Evolutionary conservation across 176 grass and related monocot genomes (phyloP).

Genomic region (Alopecurus myosuroides): DNA sequence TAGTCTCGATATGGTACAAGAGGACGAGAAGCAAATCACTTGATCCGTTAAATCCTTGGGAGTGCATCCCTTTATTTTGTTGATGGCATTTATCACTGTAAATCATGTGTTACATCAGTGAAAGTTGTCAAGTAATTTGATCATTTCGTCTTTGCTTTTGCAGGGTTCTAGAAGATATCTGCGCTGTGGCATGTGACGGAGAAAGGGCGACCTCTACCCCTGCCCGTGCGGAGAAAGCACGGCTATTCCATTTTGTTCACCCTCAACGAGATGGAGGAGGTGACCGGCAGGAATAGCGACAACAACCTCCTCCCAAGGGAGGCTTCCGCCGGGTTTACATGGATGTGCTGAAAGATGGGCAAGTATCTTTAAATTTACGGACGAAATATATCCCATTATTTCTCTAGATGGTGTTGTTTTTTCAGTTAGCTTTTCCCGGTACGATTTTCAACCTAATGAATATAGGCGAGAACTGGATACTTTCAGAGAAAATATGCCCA

Average conservation of each 20-base stretch:
- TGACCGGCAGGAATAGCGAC: constrained; percentile 61
- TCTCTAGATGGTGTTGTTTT: not conserved
- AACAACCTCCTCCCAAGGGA: constrained; percentile 77
- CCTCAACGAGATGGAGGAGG: constrained; percentile 95
- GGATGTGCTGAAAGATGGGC: constrained; percentile 69
- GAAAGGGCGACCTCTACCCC: constrained; percentile 4
- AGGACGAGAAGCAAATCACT: constrained; percentile 80
- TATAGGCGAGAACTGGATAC: not conserved
- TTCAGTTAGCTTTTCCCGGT: not conserved
- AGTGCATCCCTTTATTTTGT: constrained; percentile 11
- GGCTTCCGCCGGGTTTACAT: constrained; percentile 90
- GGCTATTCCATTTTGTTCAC: constrained; percentile 83
- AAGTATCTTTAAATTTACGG: constrained; percentile 32
- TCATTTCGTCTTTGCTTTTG: constrained; percentile 1
- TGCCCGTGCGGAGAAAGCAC: constrained; percentile 35
- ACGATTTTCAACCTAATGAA: not conserved
- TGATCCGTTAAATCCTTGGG: constrained; percentile 82
- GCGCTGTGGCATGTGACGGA: constrained; percentile 80
- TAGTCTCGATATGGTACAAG: constrained; percentile 94
- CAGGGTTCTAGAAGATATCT: constrained; percentile 91
- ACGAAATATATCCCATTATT: not conserved
- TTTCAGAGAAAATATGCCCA: not conserved
- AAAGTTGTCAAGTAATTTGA: not conserved
- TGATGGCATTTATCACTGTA: not conserved
- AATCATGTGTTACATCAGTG: not conserved